Percentiles rank a stretch among this genome's conserved stretches.
phyloP scores from a whole-genome alignment of 768 basidiomycete species.

The Goffeauzyma gilvescens region DNA sequence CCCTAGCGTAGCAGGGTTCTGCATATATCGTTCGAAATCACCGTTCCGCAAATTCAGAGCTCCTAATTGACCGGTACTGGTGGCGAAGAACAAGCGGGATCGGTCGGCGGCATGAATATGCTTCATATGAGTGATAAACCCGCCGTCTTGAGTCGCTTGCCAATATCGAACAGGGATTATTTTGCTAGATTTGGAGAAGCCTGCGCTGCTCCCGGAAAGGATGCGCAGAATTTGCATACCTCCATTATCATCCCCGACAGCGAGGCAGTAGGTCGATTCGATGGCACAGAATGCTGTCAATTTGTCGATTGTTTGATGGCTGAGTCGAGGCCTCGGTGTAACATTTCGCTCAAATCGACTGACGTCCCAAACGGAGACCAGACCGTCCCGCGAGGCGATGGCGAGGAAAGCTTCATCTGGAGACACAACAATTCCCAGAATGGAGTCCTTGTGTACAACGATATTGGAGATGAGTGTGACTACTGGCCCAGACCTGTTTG shows the following conservation, averaged over 20 bases:
- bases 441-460: conserved; percentile 56
- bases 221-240: conserved; percentile 19
- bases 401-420: conserved; percentile 79
- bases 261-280: conserved; percentile 10
- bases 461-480: conserved; percentile 60
- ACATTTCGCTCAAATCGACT: conserved; percentile 86
- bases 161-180: no score
- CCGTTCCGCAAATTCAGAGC: conserved; percentile 71
- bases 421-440: conserved; percentile 66
- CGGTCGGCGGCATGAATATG: conserved; percentile 28
- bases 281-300: conserved; percentile 14
- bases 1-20: conserved; percentile 69
- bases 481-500: no score
- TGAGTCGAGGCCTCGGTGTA: conserved; percentile 47
- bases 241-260: conserved; percentile 8
- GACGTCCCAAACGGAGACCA: conserved; percentile 39
- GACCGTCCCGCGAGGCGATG: conserved; percentile 35
- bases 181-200: conserved; percentile 13
- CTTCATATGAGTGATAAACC: conserved; percentile 12
- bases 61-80: conserved; percentile 55
- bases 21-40: conserved; percentile 53
- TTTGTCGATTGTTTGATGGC: conserved; percentile 37
- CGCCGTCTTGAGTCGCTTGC: background rate
- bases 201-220: no score
- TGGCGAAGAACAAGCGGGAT: conserved; percentile 69